Evolutionary conservation across 2,329 filamentous ascomycete genomes (phyloP), one percentile per base, ranked within the genome.

Genomic region (Stemphylium beticola): DNA sequence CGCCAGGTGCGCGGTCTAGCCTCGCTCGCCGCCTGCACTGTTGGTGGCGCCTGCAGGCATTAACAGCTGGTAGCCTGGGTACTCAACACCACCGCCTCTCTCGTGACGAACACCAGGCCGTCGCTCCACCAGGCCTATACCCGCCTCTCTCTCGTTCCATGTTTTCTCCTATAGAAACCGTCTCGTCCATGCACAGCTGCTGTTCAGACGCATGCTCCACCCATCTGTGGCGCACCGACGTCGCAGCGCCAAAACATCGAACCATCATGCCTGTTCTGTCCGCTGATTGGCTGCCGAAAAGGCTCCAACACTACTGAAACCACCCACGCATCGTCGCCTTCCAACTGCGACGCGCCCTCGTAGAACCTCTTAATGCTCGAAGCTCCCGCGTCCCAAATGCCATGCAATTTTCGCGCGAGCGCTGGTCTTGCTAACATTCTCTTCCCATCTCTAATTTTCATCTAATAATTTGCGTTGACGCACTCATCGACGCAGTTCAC

Each of bases 271-370:
- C 53, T n/a, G 46, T 33, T 38, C 45, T 20, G 50, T 33, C 31
- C 53, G 17, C 58, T 74, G 68, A 74, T 74, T 74, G 60, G 72
- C 52, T 58, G 37, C 48, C 58, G 50, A 33, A 51, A 57, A 60
- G 57, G 53, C 65, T 73, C 66, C 58, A 63, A 74, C 70, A 64
- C 66, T 62, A 53, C 64, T 73, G 72, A 74, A 72, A 74, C 73
- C 61, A 57, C 50, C 18, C 55, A 61, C 63, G 72, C 70, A 58
- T 69, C 70, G 68, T 50, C 62, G 34, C 54, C 52, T 34, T 55
- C 60, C 62, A 61, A 58, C 65, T 73, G 72, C 66, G 64, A 74
- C 72, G 66, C 65, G 64, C 65, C 62, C 62, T 47, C 61, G 58
- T 55, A 61, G 61, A 49, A 54, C 63, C 63, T 71, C 65, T 73